Evolutionary conservation across 345 rosid species (phyloP).

Genomic region (Orychophragmus violaceus): DNA sequence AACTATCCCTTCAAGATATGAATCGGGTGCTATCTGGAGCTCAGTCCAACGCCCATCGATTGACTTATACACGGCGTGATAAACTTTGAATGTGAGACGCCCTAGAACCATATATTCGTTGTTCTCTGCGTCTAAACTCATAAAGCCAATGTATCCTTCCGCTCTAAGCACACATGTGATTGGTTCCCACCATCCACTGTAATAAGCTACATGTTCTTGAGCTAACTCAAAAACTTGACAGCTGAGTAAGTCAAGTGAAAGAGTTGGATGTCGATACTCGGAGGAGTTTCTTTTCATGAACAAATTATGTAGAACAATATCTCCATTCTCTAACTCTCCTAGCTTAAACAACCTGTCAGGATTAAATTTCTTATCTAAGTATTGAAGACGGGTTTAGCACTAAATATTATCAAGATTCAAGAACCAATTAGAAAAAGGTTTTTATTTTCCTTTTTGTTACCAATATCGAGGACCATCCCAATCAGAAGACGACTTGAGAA

Average conservation of each 20-base stretch:
- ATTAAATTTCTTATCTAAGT: background rate
- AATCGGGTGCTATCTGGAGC: background rate
- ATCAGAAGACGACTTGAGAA: background rate
- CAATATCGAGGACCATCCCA: background rate
- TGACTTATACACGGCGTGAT: slow-evolving; percentile 3
- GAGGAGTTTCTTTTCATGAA: background rate
- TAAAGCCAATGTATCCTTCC: background rate
- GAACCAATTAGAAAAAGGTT: background rate
- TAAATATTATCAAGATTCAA: background rate
- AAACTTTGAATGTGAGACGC: background rate
- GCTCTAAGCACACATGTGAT: background rate
- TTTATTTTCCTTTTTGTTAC: background rate
- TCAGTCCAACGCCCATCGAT: slow-evolving; percentile 10
- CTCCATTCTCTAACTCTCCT: slow-evolving; percentile 2
- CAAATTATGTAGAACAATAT: background rate
- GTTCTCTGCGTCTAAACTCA: background rate
- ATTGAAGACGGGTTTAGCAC: no score
- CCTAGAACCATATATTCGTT: background rate
- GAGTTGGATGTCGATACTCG: background rate
- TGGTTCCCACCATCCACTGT: background rate
- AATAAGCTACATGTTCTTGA: slow-evolving; percentile 18
- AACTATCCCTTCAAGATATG: background rate
- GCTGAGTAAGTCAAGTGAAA: slow-evolving; percentile 9
- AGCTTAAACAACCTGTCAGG: slow-evolving; percentile 14
- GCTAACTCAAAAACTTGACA: slow-evolving; percentile 10